phyloP scores from a whole-genome alignment of 345 rosid species.

The Triadica sebifera region DNA sequence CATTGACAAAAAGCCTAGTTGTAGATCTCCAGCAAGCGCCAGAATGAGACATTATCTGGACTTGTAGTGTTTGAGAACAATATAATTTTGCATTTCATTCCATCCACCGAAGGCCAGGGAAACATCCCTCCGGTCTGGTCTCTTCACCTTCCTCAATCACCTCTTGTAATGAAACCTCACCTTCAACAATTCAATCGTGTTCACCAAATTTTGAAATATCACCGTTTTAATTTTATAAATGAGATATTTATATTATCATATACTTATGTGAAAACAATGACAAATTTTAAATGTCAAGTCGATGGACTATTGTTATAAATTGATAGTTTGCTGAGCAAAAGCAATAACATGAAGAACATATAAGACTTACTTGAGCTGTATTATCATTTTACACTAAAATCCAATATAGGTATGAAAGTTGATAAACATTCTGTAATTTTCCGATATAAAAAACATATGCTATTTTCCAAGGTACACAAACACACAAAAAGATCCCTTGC shows the following conservation, averaged over 20 bases:
- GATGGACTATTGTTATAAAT: not conserved
- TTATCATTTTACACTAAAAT: conserved; percentile 19
- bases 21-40: conserved; percentile 50
- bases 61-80: not conserved
- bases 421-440: not conserved
- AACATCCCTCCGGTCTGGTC: not conserved
- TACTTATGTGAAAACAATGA: not conserved
- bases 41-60: conserved; percentile 42
- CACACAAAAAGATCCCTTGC: not conserved
- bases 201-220: not conserved
- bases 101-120: not conserved
- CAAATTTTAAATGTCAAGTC: not conserved
- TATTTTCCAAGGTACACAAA: not conserved
- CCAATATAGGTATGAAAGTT: not conserved
- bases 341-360: not conserved
- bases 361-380: conserved; percentile 69
- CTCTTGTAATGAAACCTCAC: conserved; percentile 74
- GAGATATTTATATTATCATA: not conserved
- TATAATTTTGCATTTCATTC: not conserved
- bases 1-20: conserved; percentile 19
- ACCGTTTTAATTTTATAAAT: too few species aligned
- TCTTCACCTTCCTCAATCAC: conserved; percentile 27
- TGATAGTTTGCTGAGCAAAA: not conserved
- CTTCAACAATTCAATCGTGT: too few species aligned
- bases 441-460: not conserved